A percentile compares a stretch with the other conserved stretches of the same genome.
Conservation (phyloP, 352 stramenopile genomes). For the Pythium phragmiticola region DNA sequence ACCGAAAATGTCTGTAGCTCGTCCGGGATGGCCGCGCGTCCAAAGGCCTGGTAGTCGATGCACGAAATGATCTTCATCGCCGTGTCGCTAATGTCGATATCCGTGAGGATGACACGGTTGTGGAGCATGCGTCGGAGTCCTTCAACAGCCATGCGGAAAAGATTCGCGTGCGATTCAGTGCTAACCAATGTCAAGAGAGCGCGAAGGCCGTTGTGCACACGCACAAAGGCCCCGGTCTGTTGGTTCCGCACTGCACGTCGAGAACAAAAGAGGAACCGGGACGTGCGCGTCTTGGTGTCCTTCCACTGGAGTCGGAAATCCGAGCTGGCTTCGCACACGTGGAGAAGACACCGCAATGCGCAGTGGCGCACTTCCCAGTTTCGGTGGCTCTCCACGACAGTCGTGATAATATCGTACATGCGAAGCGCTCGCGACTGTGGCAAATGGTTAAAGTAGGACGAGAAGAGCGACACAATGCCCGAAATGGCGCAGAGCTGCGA, state of each 20-base stretch:
- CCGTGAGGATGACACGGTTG: slow-evolving; percentile 73
- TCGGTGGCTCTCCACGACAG: slow-evolving; percentile 62
- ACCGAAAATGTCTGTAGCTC: slow-evolving; percentile 30
- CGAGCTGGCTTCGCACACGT: slow-evolving; percentile 64
- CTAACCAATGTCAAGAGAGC: slow-evolving; percentile 75
- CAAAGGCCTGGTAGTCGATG: slow-evolving; percentile 83
- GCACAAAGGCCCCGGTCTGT: slow-evolving; percentile 50
- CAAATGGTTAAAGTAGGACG: slow-evolving; percentile 76
- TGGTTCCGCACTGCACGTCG: slow-evolving; percentile 36
- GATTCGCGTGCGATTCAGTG: slow-evolving; percentile 55
- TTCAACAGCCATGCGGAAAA: slow-evolving; percentile 78
- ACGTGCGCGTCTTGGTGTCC: slow-evolving; percentile 60
- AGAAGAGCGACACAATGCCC: slow-evolving; percentile 74
- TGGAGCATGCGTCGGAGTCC: slow-evolving; percentile 74
- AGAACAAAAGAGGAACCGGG: slow-evolving; percentile 69
- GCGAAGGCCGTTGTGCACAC: slow-evolving; percentile 55
- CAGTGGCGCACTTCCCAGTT: slow-evolving; percentile 54
- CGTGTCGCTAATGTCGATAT: slow-evolving; percentile 86
- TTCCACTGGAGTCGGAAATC: slow-evolving; percentile 72
- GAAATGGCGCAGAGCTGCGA: slow-evolving; percentile 57
- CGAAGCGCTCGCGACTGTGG: slow-evolving; percentile 61
- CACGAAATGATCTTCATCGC: slow-evolving; percentile 77
- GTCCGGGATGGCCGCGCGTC: slow-evolving; percentile 66
- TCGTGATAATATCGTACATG: slow-evolving; percentile 82
- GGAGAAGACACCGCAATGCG: slow-evolving; percentile 66